Base-by-base conservation (phyloP, 2,329 filamentous ascomycete genomes). In the Neofusicoccum sp. region DNA sequence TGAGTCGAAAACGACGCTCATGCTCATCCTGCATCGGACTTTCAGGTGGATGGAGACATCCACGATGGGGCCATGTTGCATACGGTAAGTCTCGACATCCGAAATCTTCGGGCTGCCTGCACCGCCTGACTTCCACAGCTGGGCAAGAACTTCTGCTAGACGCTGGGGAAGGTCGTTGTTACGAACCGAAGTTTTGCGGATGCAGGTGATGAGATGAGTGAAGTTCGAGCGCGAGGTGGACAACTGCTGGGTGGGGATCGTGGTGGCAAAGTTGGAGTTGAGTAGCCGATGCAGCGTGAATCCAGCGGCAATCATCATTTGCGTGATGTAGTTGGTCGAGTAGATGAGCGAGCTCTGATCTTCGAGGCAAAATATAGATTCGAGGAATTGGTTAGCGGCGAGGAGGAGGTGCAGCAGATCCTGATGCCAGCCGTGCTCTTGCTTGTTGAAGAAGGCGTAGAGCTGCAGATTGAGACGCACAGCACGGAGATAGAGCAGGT, bases 1-100 rank as follows among this genome's bases (percentile, higher is more conserved):
- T 11, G 88, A 90, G 75, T 95, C 90, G 69, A 90, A 93, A 1
- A 95, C 86, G 12, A 93, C 82, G 72, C 89, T 92, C 86, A 93
- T 91, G 73, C 89, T 93, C 80, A 91, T 90, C 26, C 90, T 82
- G 67, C 89, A 92, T 53, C 90, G 85, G n/a, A 93, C 89, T 70
- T 91, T 91, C 51, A 95, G 82, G 71, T 92, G 88, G 44, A 93
- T 77, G 63, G 83, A 89, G 66, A 90, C 87, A 67, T 92, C 89
- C 43, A 88, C 67, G 31, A 73, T 48, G 24, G 41, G 33, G 26
- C 28, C 58, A 24, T 38, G 58, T 26, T 40, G 41, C 66, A 53
- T 14, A 30, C 54, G 53, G 30, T 38, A 58, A 24, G 36, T 44
- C 20, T 62, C 53, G 34, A 58, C 48, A 9, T 61, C 59, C 9